Conservation (phyloP, 805 yeast genomes). For the Metschnikowia corniflorae region DNA sequence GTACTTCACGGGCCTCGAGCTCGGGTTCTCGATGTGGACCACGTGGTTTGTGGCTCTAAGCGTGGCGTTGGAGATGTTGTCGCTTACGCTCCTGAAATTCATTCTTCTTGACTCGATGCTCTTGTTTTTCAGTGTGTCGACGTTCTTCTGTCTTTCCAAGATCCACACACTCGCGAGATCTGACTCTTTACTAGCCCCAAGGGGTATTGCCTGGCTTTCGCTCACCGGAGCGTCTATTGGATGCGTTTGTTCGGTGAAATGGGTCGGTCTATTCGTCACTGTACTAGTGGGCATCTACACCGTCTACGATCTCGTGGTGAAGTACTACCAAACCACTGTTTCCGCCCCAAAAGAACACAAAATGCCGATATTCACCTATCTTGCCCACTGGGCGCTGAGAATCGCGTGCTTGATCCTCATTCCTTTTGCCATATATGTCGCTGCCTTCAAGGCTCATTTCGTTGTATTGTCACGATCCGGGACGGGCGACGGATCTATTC, state of each 20-base stretch:
- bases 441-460: slow-evolving; percentile 72
- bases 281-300: slow-evolving; percentile 87
- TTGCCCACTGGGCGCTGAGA: slow-evolving; percentile 66
- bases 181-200: slow-evolving; percentile 54
- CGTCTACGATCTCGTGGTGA: slow-evolving; percentile 79
- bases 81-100: slow-evolving; percentile 81
- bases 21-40: slow-evolving; percentile 68
- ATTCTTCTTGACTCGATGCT: slow-evolving; percentile 90
- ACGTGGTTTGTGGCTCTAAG: slow-evolving; percentile 77
- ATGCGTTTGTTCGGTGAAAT: slow-evolving; percentile 87
- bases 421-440: slow-evolving; percentile 60
- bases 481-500: slow-evolving; percentile 77
- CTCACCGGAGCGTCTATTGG: slow-evolving; percentile 86
- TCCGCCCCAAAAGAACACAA: slow-evolving; percentile 42
- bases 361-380: too few relatives aligned
- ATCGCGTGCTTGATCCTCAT: slow-evolving; percentile 57
- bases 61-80: slow-evolving; percentile 79
- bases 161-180: slow-evolving; percentile 69
- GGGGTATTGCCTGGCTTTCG: slow-evolving; percentile 93
- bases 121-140: slow-evolving; percentile 81
- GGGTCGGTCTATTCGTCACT: slow-evolving; percentile 94
- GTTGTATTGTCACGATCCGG: slow-evolving; percentile 71
- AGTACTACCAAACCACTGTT: slow-evolving; percentile 65
- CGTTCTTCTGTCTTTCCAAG: too few relatives aligned
- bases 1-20: slow-evolving; percentile 71